phyloP scores from a whole-genome alignment of 495 filamentous ascomycete genomes.

The Penicillium crystallinum region DNA sequence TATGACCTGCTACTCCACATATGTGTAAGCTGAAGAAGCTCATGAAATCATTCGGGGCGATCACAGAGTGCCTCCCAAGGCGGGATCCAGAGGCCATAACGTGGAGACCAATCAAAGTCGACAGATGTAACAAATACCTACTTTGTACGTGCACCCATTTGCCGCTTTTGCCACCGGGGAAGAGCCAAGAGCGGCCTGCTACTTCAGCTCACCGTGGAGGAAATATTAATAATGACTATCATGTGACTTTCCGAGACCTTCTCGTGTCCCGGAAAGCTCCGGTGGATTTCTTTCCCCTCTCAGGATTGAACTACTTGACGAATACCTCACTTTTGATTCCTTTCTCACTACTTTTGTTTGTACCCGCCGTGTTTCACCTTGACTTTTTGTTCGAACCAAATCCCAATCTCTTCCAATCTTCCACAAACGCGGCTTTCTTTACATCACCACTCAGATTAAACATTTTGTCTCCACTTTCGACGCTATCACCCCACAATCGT shows the following conservation, averaged over 20 bases:
- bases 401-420: background rate
- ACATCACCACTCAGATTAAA: background rate
- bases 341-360: constrained; percentile 2
- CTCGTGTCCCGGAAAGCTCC: background rate
- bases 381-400: background rate
- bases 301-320: constrained; percentile 3
- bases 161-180: too few species aligned
- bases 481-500: constrained; percentile 21
- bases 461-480: constrained; percentile 15
- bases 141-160: too few species aligned
- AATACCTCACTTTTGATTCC: constrained; percentile 16
- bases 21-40: too few species aligned
- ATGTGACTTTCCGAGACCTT: background rate
- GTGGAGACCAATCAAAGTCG: background rate
- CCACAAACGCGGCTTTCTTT: background rate
- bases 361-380: constrained; percentile 3
- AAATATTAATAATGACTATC: background rate
- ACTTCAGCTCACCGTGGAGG: background rate
- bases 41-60: too few species aligned
- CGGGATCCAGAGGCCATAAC: too few species aligned
- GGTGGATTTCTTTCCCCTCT: background rate
- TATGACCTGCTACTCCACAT: too few species aligned
- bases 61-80: too few species aligned
- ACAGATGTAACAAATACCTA: too few species aligned
- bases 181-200: background rate